Conservation (phyloP, 1,284 basidiomycete species). For the Ustanciosporium gigantosporum region DNA sequence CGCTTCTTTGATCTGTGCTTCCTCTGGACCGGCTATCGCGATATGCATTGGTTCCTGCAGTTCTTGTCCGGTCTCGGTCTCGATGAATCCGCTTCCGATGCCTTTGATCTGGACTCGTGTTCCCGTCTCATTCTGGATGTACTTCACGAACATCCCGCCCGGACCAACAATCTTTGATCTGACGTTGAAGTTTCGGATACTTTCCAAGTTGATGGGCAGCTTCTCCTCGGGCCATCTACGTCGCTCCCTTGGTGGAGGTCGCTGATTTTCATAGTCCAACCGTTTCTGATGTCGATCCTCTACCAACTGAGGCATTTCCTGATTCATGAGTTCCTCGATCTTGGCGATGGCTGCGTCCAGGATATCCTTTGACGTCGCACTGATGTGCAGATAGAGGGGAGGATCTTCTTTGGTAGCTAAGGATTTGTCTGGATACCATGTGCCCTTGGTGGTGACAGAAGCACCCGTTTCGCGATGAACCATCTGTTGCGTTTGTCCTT, state of each 20-base stretch:
- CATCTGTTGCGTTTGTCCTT: slow-evolving; percentile 86
- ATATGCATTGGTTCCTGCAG: slow-evolving; percentile 85
- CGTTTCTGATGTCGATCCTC: slow-evolving; percentile 52
- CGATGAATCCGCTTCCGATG: slow-evolving; percentile 89
- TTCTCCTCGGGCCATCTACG: slow-evolving; percentile 54
- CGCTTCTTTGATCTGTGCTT: slow-evolving; percentile 45
- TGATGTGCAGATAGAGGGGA: slow-evolving; percentile 90
- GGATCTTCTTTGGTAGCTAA: slow-evolving; percentile 51
- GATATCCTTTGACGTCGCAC: slow-evolving; percentile 77
- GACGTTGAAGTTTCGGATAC: slow-evolving; percentile 93
- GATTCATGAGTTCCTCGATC: slow-evolving; percentile 85
- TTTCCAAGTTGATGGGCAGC: slow-evolving; percentile 77
- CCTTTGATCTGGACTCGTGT: slow-evolving; percentile 99
- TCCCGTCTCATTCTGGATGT: slow-evolving; percentile 93
- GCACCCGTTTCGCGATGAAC: slow-evolving; percentile 65
- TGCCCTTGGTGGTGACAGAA: slow-evolving; percentile 64
- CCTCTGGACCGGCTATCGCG: slow-evolving; percentile 51
- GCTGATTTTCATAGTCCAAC: slow-evolving; percentile 42
- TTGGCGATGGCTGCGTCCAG: slow-evolving; percentile 77
- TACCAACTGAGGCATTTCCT: slow-evolving; percentile 64
- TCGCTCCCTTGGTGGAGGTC: slow-evolving; percentile 32
- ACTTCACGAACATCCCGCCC: slow-evolving; percentile 87
- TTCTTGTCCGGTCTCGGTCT: slow-evolving; percentile 88
- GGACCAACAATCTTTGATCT: slow-evolving; percentile 97
- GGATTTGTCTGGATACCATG: slow-evolving; percentile 71